Evolutionary conservation across 1,284 basidiomycete species (phyloP), one percentile per base, ranked within the genome.

Genomic region (Pyrrhoderma noxium): DNA sequence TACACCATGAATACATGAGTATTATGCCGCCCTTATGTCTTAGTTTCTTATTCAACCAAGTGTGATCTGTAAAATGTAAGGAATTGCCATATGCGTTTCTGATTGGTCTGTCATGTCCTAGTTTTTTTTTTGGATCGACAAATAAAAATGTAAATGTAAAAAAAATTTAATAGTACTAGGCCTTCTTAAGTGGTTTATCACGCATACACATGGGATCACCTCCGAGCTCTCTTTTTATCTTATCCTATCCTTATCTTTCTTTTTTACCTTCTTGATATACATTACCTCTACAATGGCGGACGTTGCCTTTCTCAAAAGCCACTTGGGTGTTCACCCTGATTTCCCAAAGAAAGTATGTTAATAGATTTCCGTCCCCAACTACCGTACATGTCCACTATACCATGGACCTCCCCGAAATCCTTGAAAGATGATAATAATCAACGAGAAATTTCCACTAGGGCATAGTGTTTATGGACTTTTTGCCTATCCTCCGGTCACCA

Each of bases 401-500:
- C 43, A 22, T 19, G n/a, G 19, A 9, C 9, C 13, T 16, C 23
- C 18, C 27, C 11, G 21, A 19, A 19, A 39, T n/a, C n/a, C n/a
- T n/a, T n/a, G n/a, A n/a, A n/a, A n/a, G n/a, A n/a, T n/a, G n/a
- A n/a, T n/a, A n/a, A n/a, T n/a, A n/a, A n/a, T n/a, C n/a, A n/a
- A n/a, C n/a, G n/a, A n/a, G n/a, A n/a, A n/a, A n/a, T n/a, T n/a
- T n/a, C n/a, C n/a, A n/a, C n/a, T 57, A 90, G 87, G 89, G 89
- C 19, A 77, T 93, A 59, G 72, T 74, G 39, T 93, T 93, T 63
- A 71, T 93, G 54, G 93, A 97, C 68, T 89, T 96, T 62, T 93
- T 96, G 67, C 93, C 93, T 11, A 77, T 96, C 63, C 77, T 96
- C 23, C 79, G 85, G 18, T 75, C 91, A 63, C 93, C 93, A 8